Evolutionary conservation across 2,329 filamentous ascomycete genomes (phyloP), one percentile per base, ranked within the genome.

Genomic region (Neopestalotiopsis rosae): DNA sequence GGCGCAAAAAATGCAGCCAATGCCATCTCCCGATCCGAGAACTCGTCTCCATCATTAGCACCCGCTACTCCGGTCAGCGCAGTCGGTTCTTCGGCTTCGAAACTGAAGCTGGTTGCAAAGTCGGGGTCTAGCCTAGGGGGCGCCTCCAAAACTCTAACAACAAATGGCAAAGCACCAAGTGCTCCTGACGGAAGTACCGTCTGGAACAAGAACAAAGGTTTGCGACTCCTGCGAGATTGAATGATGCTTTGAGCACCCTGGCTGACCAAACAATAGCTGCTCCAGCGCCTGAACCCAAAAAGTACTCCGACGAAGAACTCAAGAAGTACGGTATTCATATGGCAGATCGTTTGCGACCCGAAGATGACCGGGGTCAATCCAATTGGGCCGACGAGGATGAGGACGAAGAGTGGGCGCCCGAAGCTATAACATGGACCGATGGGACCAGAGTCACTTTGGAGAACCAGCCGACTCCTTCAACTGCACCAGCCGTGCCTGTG

Each of bases 351-450:
- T 83, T 96, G 68, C 91, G 94, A 72, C 88, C 92, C 64, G 92
- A 95, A 72, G 92, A 94, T 76, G 92, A 94, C 66, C 89, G 89
- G 69, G 92, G 92, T 69, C 92, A 94, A 74, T 90, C 91, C 40
- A 95, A 95, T 78, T 97, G 94, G 94, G 94, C 93, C 30, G 94
- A 97, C 76, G 95, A 95, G 70, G 94, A 96, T 70, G 94, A 96
- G 69, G 93, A 96, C 75, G 94, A 96, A 49, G 93, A 95, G 76
- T 95, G 93, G 92, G 92, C 91, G 14, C 93, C 93, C 1, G 93
- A 96, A 72, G 90, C 92, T 66, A 94, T 96, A 72, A 93, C 93
- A 69, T 97, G 94, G 94, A 93, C 92, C 76, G 94, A 97, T 79
- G 93, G 93, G 67, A 96, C 93, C 63, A 95, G 95, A 79, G 92